Percentiles rank a stretch among this genome's conserved stretches.
Evolutionary conservation across 768 basidiomycete species (phyloP).

Genomic region (Phlegmacium glaucopus): DNA sequence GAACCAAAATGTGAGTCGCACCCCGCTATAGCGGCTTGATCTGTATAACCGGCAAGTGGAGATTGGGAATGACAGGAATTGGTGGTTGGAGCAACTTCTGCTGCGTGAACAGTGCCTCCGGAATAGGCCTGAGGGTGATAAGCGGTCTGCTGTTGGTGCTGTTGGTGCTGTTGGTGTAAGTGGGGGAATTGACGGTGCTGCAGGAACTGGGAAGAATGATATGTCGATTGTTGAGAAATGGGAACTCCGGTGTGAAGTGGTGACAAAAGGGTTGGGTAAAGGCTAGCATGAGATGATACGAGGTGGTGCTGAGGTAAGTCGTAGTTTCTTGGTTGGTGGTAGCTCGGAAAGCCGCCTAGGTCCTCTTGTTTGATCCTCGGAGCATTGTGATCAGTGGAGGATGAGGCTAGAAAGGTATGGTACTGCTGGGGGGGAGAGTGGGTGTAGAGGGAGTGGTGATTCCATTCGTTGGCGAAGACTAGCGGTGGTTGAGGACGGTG

Average conservation of each 20-base stretch:
- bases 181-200: slow-evolving; percentile 4
- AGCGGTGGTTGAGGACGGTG: too few relatives aligned
- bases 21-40: slow-evolving; percentile 6
- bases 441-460: slow-evolving; percentile 6
- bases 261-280: not conserved
- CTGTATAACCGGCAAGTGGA: slow-evolving; percentile 15
- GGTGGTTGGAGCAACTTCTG: slow-evolving; percentile 24
- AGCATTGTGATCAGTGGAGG: not conserved
- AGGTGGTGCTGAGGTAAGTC: not conserved
- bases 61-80: slow-evolving; percentile 18
- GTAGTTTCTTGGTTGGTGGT: slow-evolving; percentile 7
- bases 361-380: slow-evolving; percentile 26
- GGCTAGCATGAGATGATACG: not conserved
- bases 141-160: slow-evolving; percentile 9
- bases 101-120: slow-evolving; percentile 20
- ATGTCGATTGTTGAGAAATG: slow-evolving; percentile 8
- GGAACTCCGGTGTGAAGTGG: slow-evolving; percentile 9
- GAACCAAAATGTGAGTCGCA: slow-evolving; percentile 11
- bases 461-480: slow-evolving; percentile 17
- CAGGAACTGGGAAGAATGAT: slow-evolving; percentile 15
- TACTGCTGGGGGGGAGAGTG: slow-evolving; percentile 10
- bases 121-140: slow-evolving; percentile 9
- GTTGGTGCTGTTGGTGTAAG: slow-evolving; percentile 4
- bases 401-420: slow-evolving; percentile 3
- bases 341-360: slow-evolving; percentile 9